Evolutionary conservation across 805 yeast species (phyloP), one percentile per base, ranked within the genome.

Genomic region (Metschnikowia koreensis): DNA sequence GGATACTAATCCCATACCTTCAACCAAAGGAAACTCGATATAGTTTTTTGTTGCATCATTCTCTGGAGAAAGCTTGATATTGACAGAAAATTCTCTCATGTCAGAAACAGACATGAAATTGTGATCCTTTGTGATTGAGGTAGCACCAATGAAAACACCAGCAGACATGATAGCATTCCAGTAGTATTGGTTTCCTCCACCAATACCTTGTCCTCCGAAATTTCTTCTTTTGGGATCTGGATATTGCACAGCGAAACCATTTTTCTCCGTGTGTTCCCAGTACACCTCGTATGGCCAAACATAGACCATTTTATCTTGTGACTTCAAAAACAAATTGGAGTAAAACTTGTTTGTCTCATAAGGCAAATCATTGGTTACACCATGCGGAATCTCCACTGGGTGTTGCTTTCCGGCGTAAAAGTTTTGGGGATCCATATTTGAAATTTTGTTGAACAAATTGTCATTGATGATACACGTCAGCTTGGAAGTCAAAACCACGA

Each of bases 261-360:
- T 76, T 60, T 73, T 62, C 66, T 37, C 61, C 50, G 11, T 66
- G 67, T 67, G 68, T 50, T 76, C 74, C 79, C 82, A 81, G 76
- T 80, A 84, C 45, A 84, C 65, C 2, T 81, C 75, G 63, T 86
- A 88, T 16, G 96, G 96, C 59, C 81, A 83, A 10, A 86, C 75
- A 70, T 79, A 87, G 5, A 79, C 79, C 45, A 82, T 77, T 46
- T 75, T 71, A 26, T 74, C 69, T 66, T 83, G 89, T 46, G 67
- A 68, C 17, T 73, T 84, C 22, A 86, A 70, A 57, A 84, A 68
- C 61, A 87, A 63, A 65, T 89, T 88, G 37, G 82, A 80, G 68
- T 80, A 87, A 67, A 88, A 89, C 68, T 87, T 88, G 73, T 89
- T 88, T 26, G 96, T 89, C 62, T 84, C 83, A 53, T 79, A 75